Conservation (phyloP, 2,329 filamentous ascomycete species). For the Hypoxylon sp. region DNA sequence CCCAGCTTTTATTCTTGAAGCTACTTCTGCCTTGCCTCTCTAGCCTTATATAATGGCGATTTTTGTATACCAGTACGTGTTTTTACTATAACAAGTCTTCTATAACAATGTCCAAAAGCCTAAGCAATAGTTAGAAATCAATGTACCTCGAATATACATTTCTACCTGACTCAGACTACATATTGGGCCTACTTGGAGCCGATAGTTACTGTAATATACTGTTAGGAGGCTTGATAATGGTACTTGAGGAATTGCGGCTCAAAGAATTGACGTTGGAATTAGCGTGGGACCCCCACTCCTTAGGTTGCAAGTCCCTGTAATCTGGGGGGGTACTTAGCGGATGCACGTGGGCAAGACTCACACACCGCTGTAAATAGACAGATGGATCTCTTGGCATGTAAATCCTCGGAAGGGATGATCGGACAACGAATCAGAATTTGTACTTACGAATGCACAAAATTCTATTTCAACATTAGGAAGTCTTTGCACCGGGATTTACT, state of each 20-base stretch:
- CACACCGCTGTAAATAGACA: conserved; percentile 14
- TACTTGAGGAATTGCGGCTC: conserved; percentile 25
- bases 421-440: neutral
- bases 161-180: neutral
- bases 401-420: neutral
- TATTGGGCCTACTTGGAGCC: neutral
- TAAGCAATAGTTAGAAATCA: neutral
- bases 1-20: too few relatives aligned
- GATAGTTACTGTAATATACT: neutral
- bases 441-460: neutral
- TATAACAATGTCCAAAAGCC: neutral
- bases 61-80: neutral
- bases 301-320: neutral
- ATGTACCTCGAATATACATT: neutral
- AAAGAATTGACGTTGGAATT: conserved; percentile 36
- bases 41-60: neutral
- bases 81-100: neutral
- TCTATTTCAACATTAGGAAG: neutral
- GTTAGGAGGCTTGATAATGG: neutral
- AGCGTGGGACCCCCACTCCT: conserved; percentile 5
- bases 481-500: neutral
- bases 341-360: neutral
- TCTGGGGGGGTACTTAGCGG: neutral
- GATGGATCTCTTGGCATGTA: conserved; percentile 20
- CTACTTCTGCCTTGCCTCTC: neutral